A percentile compares a stretch with the other conserved stretches of the same genome.
Conservation (phyloP, 2,329 filamentous ascomycete species). For the Uncinocarpus reesii region DNA sequence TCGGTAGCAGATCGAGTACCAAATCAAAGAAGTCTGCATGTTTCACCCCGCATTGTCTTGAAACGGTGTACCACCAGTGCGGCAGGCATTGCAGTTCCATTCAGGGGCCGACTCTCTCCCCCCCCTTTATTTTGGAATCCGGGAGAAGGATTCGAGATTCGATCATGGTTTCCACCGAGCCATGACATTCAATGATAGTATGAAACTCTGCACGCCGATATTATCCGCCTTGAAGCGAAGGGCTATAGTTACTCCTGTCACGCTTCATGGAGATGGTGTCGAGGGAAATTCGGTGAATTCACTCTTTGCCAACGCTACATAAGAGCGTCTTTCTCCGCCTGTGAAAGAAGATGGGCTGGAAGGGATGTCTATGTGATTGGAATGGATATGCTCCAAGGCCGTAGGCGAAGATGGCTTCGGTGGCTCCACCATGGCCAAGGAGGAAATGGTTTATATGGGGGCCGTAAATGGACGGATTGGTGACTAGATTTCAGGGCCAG, state of each 20-base stretch:
- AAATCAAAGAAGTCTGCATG: constrained; percentile 53
- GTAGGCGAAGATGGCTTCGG: constrained; percentile 13
- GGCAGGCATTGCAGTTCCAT: constrained; percentile 19
- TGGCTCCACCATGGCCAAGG: constrained; percentile 7
- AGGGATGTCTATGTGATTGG: constrained; percentile 39
- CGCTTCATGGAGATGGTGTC: constrained; percentile 45
- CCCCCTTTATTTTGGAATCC: constrained; percentile 7
- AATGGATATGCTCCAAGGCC: constrained; percentile 14
- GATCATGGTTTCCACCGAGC: constrained; percentile 44
- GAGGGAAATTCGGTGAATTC: constrained; percentile 33
- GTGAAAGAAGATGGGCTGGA: constrained; percentile 19
- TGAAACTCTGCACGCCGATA: constrained; percentile 38
- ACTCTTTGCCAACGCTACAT: too few relatives aligned
- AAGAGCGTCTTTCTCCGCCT: too few relatives aligned
- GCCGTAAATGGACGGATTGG: constrained; percentile 12
- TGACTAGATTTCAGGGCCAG: constrained; percentile 8
- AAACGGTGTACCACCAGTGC: constrained; percentile 40
- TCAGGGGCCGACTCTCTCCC: constrained; percentile 14
- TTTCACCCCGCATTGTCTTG: constrained; percentile 66
- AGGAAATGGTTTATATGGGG: constrained; percentile 11
- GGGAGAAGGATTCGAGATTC: constrained; percentile 36
- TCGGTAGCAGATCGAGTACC: constrained; percentile 40
- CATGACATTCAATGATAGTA: constrained; percentile 45
- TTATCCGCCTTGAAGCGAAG: constrained; percentile 45
- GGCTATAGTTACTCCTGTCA: constrained; percentile 42